Percentiles rank a stretch among this genome's conserved stretches.
phyloP scores from a whole-genome alignment of 805 yeast genomes.

The Ogataea nakhonphanomensis region DNA sequence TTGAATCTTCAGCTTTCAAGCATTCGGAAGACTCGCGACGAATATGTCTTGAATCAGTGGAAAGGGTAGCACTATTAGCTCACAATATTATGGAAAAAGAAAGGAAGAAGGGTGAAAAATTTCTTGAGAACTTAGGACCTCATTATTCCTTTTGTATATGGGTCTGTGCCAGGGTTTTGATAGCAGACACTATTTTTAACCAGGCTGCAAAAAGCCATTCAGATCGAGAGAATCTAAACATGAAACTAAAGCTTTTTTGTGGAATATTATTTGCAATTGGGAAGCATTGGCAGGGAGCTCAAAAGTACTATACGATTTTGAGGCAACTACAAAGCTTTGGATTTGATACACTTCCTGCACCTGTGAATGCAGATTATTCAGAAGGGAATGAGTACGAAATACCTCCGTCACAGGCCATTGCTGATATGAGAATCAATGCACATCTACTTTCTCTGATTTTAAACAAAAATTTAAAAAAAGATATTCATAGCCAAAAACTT shows the following conservation, averaged over 20 bases:
- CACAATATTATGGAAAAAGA: conserved; percentile 7
- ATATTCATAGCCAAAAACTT: neutral
- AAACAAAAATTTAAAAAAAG: conserved; percentile 19
- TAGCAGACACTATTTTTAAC: conserved; percentile 27
- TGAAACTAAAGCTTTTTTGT: conserved; percentile 9
- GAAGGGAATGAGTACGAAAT: conserved; percentile 30
- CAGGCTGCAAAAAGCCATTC: conserved; percentile 6
- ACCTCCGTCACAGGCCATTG: conserved; percentile 36
- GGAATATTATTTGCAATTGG: conserved; percentile 21
- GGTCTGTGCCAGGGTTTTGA: conserved; percentile 33
- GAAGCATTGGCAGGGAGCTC: conserved; percentile 28
- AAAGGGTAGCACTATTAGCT: conserved; percentile 12
- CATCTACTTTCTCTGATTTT: conserved; percentile 31
- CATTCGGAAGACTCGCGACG: conserved; percentile 21
- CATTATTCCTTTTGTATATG: conserved; percentile 33
- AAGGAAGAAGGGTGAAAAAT: neutral
- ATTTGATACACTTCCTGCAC: conserved; percentile 12
- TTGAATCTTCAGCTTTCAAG: conserved; percentile 20
- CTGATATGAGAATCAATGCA: conserved; percentile 33
- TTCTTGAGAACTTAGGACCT: conserved; percentile 27
- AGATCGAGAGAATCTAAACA: conserved; percentile 3
- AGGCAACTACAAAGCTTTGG: conserved; percentile 26
- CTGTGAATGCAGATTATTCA: conserved; percentile 15
- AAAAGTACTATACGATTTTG: conserved; percentile 29
- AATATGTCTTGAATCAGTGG: conserved; percentile 16